phyloP scores from a whole-genome alignment of 306 rosid species.

The Sindora glabra region DNA sequence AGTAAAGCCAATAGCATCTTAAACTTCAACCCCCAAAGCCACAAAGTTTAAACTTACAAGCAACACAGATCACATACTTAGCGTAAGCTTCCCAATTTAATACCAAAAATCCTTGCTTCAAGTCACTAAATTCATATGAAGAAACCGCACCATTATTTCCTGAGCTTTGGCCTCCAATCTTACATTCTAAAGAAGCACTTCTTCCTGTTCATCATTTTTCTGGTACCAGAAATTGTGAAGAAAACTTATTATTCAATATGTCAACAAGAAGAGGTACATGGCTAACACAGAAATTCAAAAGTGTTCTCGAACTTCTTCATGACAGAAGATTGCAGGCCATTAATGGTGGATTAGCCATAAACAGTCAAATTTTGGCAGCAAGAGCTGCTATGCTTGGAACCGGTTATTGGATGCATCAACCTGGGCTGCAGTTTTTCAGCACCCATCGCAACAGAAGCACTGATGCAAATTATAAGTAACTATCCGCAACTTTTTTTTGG shows the following conservation, averaged over 20 bases:
- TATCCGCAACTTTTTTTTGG: background rate
- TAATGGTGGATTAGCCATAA: background rate
- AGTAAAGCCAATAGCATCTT: background rate
- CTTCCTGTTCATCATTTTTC: background rate
- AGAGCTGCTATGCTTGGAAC: background rate
- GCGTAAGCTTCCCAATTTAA: slow-evolving; percentile 15
- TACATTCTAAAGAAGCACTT: background rate
- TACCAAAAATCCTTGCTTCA: slow-evolving; percentile 13
- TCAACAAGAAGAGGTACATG: slow-evolving; percentile 1
- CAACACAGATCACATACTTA: slow-evolving; percentile 8
- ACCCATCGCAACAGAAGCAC: background rate
- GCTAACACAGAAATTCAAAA: slow-evolving; percentile 2
- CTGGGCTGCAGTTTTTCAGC: slow-evolving; percentile 10
- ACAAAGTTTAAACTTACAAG: slow-evolving; percentile 27
- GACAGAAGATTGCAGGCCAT: background rate
- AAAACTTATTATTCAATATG: slow-evolving; percentile 2
- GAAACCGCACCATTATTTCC: background rate
- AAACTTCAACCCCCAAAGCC: slow-evolving; percentile 21
- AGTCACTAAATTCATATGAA: slow-evolving; percentile 27
- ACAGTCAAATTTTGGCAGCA: background rate
- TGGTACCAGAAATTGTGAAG: background rate
- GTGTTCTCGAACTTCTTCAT: slow-evolving; percentile 20
- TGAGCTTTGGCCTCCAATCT: background rate
- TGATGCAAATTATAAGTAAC: background rate
- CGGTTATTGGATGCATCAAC: background rate